phyloP scores from a whole-genome alignment of 352 stramenopile species.

The Phytophthora fragariae region DNA sequence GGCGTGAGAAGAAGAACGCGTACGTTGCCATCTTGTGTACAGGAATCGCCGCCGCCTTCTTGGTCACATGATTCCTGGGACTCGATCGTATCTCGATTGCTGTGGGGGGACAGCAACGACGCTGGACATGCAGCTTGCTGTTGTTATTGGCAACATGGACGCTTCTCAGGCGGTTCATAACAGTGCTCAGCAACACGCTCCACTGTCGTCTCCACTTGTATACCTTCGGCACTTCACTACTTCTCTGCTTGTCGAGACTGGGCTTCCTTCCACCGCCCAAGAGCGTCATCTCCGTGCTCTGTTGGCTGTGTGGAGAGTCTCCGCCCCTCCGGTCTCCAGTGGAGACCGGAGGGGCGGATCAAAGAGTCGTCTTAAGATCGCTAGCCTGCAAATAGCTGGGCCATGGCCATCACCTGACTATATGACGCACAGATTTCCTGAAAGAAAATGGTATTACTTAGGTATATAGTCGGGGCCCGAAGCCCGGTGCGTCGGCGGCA shows the following conservation, averaged over 20 bases:
- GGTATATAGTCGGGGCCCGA: slow-evolving; percentile 23
- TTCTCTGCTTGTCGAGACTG: slow-evolving; percentile 3
- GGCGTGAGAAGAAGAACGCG: slow-evolving; percentile 15
- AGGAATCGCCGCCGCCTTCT: neutral
- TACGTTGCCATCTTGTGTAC: slow-evolving; percentile 17
- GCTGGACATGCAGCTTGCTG: neutral
- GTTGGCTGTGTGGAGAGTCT: neutral
- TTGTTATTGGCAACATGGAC: neutral
- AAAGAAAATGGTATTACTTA: slow-evolving; percentile 45
- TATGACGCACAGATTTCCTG: slow-evolving; percentile 9
- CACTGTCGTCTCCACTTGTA: slow-evolving; percentile 1
- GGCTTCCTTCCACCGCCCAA: neutral
- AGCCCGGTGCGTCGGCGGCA: neutral
- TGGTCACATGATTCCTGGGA: neutral
- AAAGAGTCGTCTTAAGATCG: neutral
- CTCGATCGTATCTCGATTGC: neutral
- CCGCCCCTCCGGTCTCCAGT: no score
- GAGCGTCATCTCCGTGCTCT: neutral
- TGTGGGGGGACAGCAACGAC: neutral
- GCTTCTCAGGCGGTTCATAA: neutral
- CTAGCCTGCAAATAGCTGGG: slow-evolving; percentile 2
- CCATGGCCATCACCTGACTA: neutral
- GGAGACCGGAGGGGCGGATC: neutral
- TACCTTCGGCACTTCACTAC: neutral
- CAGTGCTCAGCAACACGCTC: neutral